Conservation (phyloP, 331 rosid species). For the Telfairia occidentalis region DNA sequence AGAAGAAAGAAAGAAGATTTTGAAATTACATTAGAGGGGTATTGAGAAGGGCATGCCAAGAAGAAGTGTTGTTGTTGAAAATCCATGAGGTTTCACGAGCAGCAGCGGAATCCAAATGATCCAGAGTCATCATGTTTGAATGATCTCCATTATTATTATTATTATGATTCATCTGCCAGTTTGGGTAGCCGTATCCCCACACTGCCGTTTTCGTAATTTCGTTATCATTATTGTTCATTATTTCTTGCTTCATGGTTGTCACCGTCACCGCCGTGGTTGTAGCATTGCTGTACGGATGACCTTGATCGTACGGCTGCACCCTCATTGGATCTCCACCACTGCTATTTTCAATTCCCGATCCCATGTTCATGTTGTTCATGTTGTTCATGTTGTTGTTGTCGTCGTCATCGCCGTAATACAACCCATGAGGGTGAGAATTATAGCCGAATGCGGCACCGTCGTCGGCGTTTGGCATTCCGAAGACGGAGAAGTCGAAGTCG, state of each 20-base stretch:
- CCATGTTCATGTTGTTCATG: too few species aligned
- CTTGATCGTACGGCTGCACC: not conserved
- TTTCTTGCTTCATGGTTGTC: constrained; percentile 12
- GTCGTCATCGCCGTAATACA: not conserved
- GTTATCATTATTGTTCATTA: too few species aligned
- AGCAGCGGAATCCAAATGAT: not conserved
- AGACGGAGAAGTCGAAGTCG: not conserved
- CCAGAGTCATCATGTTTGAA: not conserved
- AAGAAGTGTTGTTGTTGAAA: not conserved
- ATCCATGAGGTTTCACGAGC: not conserved
- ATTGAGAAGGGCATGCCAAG: constrained; percentile 18
- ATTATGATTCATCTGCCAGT: constrained; percentile 5
- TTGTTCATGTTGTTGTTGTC: too few species aligned
- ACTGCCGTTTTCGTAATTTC: too few species aligned
- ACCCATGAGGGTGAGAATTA: not conserved
- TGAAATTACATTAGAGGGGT: not conserved
- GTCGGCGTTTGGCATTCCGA: not conserved
- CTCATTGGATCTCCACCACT: not conserved
- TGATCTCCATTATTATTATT: not conserved
- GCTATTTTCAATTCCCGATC: constrained; percentile 4
- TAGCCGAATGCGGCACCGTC: not conserved
- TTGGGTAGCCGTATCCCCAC: constrained; percentile 10
- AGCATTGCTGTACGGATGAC: not conserved
- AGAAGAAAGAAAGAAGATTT: not conserved
- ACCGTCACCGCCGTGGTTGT: constrained; percentile 4